Base-by-base conservation (phyloP, 2,329 filamentous ascomycete species). In the Trichophyton schoenleinii region DNA sequence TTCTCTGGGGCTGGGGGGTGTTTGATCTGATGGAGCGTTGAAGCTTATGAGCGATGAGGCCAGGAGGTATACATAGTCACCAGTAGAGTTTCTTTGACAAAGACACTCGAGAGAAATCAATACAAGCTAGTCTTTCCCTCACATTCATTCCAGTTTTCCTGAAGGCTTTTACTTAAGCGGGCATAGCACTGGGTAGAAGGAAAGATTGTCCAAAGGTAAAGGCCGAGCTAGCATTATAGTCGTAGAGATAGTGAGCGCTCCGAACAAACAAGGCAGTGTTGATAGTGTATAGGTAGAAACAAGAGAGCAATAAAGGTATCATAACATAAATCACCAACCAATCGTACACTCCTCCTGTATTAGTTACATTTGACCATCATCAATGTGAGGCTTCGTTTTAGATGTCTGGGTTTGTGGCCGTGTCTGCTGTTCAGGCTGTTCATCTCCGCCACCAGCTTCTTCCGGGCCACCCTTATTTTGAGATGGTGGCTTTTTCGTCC, bases 11-110 rank as follows among this genome's bases (percentile, higher is more conserved):
- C 15, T 34, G 28, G 28, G 28, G 28, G 6, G 28, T 31, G 28
- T n/a, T n/a, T 44, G 41, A 44, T n/a, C 34, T 55, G 25, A 55
- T 22, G 44, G 46, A 25, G 52, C 28, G 52, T 55, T 55, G 15
- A 31, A 38, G 2, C 28, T 55, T 55, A 55, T 36, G 52, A 55
- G 52, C 31, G 28, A 55, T 52, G 22, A 55, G 15, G 52, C 8
- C 7, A 6, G 52, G 41, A 44, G 25, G 25, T 55, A 28, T 52
- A 52, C 46, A 28, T 52, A 52, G 11, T 22, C 46, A 55, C 46
- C 46, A 55, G 52, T 55, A 55, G 52, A 55, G 52, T 34, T 55
- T 9, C 52, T 55, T 52, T 52, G 44, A 48, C 34, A 48, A 52
- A 25, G 25, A 25, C 20, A 52, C 20, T 52, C 11, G 20, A 15